These are phyloP conservation scores for Populus hybrid DNA, from an alignment of 441 rosid genomes.

Conservation along the genomic window DNA sequence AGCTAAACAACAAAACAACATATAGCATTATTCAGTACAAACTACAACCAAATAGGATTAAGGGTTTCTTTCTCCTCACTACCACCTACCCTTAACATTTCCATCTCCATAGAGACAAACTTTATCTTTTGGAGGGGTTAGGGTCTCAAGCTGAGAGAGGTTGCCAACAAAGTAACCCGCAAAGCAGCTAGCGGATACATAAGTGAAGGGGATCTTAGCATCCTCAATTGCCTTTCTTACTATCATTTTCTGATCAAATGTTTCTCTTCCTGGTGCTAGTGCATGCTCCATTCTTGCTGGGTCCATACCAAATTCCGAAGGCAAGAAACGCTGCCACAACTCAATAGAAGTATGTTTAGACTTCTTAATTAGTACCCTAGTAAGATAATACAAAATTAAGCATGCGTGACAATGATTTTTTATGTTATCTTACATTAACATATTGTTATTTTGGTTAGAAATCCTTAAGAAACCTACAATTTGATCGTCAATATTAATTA, in stretches of 20 bases:
- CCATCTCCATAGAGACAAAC: slow-evolving; percentile 60
- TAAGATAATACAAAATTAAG: background rate
- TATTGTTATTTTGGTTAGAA: background rate
- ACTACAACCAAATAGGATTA: background rate
- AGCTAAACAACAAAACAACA: slow-evolving; percentile 36
- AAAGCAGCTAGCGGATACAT: slow-evolving; percentile 61
- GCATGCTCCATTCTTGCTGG: slow-evolving; percentile 71
- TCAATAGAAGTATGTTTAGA: background rate
- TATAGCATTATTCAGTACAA: background rate
- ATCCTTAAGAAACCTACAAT: background rate
- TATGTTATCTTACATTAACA: background rate
- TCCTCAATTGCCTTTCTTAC: slow-evolving; percentile 73
- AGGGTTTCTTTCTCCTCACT: too few relatives aligned
- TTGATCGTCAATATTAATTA: background rate
- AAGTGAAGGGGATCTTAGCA: slow-evolving; percentile 67
- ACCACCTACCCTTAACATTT: slow-evolving; percentile 50
- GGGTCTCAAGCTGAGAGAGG: slow-evolving; percentile 51
- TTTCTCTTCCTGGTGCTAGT: slow-evolving; percentile 62
- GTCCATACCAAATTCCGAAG: slow-evolving; percentile 84
- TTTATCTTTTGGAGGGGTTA: slow-evolving; percentile 50
- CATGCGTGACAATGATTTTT: background rate
- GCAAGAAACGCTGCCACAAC: slow-evolving; percentile 58
- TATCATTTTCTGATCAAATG: slow-evolving; percentile 73
- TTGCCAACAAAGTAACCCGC: slow-evolving; percentile 68
- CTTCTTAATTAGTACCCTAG: background rate